Percentiles rank a stretch among this genome's conserved stretches.
Evolutionary conservation across 2,329 filamentous ascomycete genomes (phyloP).

Genomic region (Beauveria medogensis): DNA sequence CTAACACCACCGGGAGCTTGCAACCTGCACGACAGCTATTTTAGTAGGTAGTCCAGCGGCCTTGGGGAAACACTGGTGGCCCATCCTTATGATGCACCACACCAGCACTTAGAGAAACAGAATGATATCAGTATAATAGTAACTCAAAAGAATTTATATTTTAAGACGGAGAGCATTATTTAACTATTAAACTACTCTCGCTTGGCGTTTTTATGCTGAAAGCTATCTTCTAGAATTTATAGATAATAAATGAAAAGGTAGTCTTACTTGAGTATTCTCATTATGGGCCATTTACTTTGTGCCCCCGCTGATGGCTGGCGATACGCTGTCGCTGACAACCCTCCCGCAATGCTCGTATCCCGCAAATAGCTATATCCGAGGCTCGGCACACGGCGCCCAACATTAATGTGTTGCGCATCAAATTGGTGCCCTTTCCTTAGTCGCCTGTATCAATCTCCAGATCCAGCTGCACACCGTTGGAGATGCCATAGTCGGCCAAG

Average conservation of each 20-base stretch:
- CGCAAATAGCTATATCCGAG: background rate
- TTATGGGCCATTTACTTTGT: too few relatives aligned
- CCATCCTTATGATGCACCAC: too few relatives aligned
- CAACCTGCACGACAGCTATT: background rate
- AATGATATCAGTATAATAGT: too few relatives aligned
- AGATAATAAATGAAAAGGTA: too few relatives aligned
- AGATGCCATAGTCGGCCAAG: constrained; percentile 87
- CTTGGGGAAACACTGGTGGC: background rate
- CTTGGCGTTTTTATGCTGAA: too few relatives aligned
- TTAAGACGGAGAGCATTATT: too few relatives aligned
- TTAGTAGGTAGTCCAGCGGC: background rate
- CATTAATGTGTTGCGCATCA: background rate
- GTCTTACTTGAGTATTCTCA: too few relatives aligned
- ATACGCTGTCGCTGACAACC: background rate
- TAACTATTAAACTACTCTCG: too few relatives aligned
- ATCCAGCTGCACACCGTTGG: constrained; percentile 71
- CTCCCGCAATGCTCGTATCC: background rate
- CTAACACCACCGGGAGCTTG: background rate
- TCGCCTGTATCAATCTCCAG: constrained; percentile 55
- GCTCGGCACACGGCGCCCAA: background rate
- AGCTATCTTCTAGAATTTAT: too few relatives aligned
- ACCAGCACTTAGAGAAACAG: too few relatives aligned
- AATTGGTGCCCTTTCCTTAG: constrained; percentile 20
- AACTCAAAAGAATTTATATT: too few relatives aligned
- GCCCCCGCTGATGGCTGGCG: background rate